A percentile compares a stretch with the other conserved stretches of the same genome.
These are phyloP conservation scores for Rhynchosporium secalis DNA, from an alignment of 2,329 filamentous ascomycete genomes.

Conservation along the genomic window DNA sequence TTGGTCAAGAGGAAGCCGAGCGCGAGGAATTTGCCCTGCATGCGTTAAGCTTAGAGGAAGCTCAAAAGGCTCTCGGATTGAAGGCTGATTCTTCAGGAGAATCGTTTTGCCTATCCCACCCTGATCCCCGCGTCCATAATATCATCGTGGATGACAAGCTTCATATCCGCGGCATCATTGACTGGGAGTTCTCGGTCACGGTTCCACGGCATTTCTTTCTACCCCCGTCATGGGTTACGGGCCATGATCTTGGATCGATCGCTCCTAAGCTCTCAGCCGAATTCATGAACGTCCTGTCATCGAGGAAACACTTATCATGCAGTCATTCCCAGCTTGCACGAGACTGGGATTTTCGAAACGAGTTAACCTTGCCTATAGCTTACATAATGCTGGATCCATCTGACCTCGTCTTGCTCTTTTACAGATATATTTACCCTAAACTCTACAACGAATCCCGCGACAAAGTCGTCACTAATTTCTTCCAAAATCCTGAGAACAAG, in stretches of 20 bases:
- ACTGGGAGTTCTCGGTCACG: neutral
- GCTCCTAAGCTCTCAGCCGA: constrained; percentile 1
- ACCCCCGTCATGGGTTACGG: neutral
- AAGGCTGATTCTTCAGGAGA: constrained; percentile 3
- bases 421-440: neutral
- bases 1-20: constrained; percentile 2
- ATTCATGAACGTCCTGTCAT: constrained; percentile 2
- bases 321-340: constrained; percentile 1
- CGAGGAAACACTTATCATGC: neutral
- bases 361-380: constrained; percentile 3
- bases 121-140: constrained; percentile 1
- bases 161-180: constrained; percentile 7
- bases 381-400: constrained; percentile 2
- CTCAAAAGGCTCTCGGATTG: constrained; percentile 2
- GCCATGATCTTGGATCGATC: neutral
- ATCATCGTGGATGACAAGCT: constrained; percentile 4
- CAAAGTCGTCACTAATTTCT: constrained; percentile 2
- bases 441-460: neutral
- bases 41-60: constrained; percentile 4
- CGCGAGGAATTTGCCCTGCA: neutral
- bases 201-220: constrained; percentile 1
- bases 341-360: constrained; percentile 6
- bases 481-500: neutral
- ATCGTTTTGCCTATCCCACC: neutral
- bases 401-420: constrained; percentile 3